Evolutionary conservation across 495 filamentous ascomycete species (phyloP), one percentile per base, ranked within the genome.

Genomic region (Oidiodendron maius): DNA sequence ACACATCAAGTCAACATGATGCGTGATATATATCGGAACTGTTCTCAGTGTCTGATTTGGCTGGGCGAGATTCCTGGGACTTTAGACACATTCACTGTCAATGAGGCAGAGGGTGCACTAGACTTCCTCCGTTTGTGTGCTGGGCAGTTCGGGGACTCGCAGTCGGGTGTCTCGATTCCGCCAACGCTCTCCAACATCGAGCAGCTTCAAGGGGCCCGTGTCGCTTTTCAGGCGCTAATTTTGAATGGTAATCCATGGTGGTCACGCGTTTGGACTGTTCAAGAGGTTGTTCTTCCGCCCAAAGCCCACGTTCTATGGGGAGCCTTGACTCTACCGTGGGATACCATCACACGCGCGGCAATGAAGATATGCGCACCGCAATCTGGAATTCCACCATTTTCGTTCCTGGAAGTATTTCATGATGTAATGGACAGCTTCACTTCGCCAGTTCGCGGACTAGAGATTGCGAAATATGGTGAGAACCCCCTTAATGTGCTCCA

Each of bases 211-310:
- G 17, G 37, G 8, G 17, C 37, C 17, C 21, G 17, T 18, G 17
- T 17, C 6, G 42, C 42, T 9, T 30, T 44, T 15, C 10, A 30
- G 22, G 22, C 6, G 16, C 13, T 44, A 16, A 28, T 44, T 32
- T 16, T n/a, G 12, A 25, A 26, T 9, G 37, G 37, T 5, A 40
- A 40, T 15, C 53, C 37, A 10, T 60, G 57, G 57, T 60, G 57
- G 57, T 41, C 45, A 40, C 53, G 57, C 13, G 57, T 60, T 30
- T 60, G 57, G 57, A 60, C 57, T 1, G 53, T 60, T 1, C 57
- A 57, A 39, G 57, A 60, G 44, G 57, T 46, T 10, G 41, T 49
- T 11, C 51, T 53, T 8, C 50, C 57, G 10, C 28, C 18, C 12
- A 22, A 18, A 18, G 17, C 41, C 13, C 42, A 25, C n/a, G 24